Evolutionary conservation across 169 alveolate species (phyloP).

Genomic region (Eimeria sp.): DNA sequence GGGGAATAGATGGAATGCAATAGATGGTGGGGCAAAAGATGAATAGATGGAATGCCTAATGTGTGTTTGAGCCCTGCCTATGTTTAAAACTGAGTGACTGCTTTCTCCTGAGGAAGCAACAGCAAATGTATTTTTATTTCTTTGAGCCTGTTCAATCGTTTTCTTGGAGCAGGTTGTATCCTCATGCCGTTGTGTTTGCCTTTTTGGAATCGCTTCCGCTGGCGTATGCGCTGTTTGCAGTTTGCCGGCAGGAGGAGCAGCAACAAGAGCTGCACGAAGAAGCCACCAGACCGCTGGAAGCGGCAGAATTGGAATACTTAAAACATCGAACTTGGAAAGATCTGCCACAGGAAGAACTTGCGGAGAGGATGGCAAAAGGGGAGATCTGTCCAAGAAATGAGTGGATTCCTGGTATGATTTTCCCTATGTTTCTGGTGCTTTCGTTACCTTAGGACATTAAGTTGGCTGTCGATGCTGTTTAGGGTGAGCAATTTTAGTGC

Average conservation of each 20-base stretch:
- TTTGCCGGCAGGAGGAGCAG: conserved; percentile 41
- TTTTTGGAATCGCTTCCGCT: not conserved
- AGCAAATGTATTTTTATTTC: not conserved
- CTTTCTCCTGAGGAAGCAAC: not conserved
- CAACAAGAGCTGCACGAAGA: conserved; percentile 10
- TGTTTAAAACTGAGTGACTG: not conserved
- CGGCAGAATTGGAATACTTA: conserved; percentile 6
- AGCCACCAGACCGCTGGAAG: conserved; percentile 11
- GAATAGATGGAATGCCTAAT: not conserved
- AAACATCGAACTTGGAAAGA: conserved; percentile 76
- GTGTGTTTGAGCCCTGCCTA: not conserved
- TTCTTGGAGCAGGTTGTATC: not conserved
- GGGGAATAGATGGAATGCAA: not conserved
- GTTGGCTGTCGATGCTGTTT: not conserved
- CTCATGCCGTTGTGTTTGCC: not conserved
- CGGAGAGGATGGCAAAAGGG: conserved; percentile 80
- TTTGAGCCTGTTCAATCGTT: not conserved
- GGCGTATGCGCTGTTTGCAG: not conserved
- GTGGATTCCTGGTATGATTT: conserved; percentile 78
- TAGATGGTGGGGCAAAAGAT: no score
- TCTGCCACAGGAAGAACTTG: conserved; percentile 73
- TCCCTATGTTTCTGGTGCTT: not conserved
- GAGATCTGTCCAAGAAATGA: conserved; percentile 83
- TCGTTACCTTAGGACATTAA: not conserved
- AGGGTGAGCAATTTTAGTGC: no score